A percentile compares a stretch with the other conserved stretches of the same genome.
These are phyloP conservation scores for Pseudogymnoascus sp. DNA, from an alignment of 2,329 filamentous ascomycete genomes.

Conservation along the genomic window DNA sequence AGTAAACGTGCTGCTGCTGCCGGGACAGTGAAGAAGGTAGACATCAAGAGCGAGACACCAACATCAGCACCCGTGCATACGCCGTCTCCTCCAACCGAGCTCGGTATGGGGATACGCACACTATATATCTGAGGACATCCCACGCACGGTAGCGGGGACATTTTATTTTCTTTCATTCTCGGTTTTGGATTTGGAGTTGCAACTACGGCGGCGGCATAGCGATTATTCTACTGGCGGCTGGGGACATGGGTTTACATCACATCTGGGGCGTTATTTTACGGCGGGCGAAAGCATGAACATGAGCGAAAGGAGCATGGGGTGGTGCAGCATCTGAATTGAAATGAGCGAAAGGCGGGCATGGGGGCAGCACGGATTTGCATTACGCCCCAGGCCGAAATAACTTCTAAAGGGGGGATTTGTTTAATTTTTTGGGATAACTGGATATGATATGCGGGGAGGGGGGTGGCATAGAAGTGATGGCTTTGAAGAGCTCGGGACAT, in stretches of 20 bases:
- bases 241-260: not conserved
- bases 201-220: not conserved
- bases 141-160: not conserved
- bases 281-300: not conserved
- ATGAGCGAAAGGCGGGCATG: not conserved
- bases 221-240: not conserved
- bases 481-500: conserved; percentile 10
- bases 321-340: not conserved
- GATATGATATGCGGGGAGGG: not conserved
- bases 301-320: not conserved
- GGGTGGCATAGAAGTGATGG: conserved; percentile 8
- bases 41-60: not conserved
- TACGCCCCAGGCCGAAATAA: not conserved
- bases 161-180: not conserved
- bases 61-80: not conserved
- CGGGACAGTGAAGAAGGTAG: not conserved
- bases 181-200: conserved; percentile 5
- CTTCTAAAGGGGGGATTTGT: not conserved
- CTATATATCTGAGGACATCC: conserved; percentile 11
- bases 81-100: not conserved
- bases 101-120: conserved; percentile 8
- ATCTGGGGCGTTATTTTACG: not conserved
- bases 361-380: not conserved
- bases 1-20: conserved; percentile 13
- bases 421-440: not conserved